Percentiles rank a stretch among this genome's conserved stretches.
These are phyloP conservation scores for Saccharomycopsis fodiens DNA, from an alignment of 805 yeast genomes.

Conservation along the genomic window DNA sequence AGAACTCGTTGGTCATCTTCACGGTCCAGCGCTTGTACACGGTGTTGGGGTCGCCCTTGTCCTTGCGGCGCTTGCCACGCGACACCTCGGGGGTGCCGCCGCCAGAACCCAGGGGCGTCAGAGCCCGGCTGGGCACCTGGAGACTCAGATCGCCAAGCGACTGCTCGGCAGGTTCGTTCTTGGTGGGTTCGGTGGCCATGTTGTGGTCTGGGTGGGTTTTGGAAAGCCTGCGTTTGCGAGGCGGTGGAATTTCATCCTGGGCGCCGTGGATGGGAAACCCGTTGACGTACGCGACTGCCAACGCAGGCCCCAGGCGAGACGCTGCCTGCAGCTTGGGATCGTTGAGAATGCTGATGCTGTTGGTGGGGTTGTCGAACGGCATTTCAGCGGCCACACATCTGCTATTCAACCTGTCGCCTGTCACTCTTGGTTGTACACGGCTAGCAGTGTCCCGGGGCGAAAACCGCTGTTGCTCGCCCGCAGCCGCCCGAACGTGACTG, in stretches of 20 bases:
- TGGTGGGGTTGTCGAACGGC: constrained; percentile 6
- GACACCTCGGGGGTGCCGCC: neutral
- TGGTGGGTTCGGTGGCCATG: neutral
- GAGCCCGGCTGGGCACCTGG: neutral
- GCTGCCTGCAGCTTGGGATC: constrained; percentile 3
- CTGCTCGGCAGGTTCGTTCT: too few relatives aligned
- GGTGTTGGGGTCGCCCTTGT: constrained; percentile 3
- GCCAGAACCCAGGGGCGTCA: neutral
- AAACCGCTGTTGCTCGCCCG: too few relatives aligned
- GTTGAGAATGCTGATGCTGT: constrained; percentile 7
- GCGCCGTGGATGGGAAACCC: neutral
- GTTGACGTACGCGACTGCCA: neutral
- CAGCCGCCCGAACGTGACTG: neutral
- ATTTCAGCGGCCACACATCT: neutral
- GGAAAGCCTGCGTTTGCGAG: neutral
- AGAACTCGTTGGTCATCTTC: constrained; percentile 20
- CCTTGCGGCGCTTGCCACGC: neutral
- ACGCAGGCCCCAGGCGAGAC: neutral
- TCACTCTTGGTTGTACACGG: too few relatives aligned
- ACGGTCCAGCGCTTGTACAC: constrained; percentile 21
- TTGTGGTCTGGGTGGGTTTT: neutral
- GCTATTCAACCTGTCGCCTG: neutral
- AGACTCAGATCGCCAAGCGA: neutral
- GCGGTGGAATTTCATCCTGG: neutral
- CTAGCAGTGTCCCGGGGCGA: too few relatives aligned